A percentile compares a stretch with the other conserved stretches of the same genome.
Evolutionary conservation across 306 rosid species (phyloP).

Genomic region (Cucumis sativus): DNA sequence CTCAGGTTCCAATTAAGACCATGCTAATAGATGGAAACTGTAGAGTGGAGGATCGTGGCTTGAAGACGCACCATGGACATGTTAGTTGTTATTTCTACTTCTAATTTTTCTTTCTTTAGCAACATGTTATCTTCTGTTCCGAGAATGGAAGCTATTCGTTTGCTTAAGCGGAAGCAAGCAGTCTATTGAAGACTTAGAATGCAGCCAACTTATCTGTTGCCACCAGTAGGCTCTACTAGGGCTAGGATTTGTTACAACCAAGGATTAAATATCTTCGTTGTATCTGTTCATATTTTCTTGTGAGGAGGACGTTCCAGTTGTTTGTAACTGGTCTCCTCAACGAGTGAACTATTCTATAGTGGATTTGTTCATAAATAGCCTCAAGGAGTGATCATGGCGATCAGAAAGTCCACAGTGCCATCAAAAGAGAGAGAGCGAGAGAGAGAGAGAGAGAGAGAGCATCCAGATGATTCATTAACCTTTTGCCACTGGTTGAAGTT

Average conservation of each 20-base stretch:
- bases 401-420: not conserved
- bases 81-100: slow-evolving; percentile 41
- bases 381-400: not conserved
- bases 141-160: not conserved
- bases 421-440: not conserved
- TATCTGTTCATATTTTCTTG: not conserved
- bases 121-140: not conserved
- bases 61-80: slow-evolving; percentile 97
- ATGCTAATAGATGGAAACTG: slow-evolving; percentile 89
- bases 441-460: not conserved
- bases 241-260: slow-evolving; percentile 1
- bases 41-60: slow-evolving; percentile 99
- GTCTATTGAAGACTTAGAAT: not conserved
- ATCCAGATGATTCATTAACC: not conserved
- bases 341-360: not conserved
- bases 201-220: not conserved
- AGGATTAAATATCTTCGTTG: not conserved
- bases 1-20: slow-evolving; percentile 84
- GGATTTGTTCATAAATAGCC: not conserved
- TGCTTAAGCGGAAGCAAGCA: not conserved
- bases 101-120: slow-evolving; percentile 7
- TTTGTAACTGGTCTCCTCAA: not conserved
- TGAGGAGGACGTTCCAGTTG: not conserved
- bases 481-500: not conserved
- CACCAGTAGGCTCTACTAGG: not conserved